Base-by-base conservation (phyloP, 768 basidiomycete species). In the Hebeloma cylindrosporum region DNA sequence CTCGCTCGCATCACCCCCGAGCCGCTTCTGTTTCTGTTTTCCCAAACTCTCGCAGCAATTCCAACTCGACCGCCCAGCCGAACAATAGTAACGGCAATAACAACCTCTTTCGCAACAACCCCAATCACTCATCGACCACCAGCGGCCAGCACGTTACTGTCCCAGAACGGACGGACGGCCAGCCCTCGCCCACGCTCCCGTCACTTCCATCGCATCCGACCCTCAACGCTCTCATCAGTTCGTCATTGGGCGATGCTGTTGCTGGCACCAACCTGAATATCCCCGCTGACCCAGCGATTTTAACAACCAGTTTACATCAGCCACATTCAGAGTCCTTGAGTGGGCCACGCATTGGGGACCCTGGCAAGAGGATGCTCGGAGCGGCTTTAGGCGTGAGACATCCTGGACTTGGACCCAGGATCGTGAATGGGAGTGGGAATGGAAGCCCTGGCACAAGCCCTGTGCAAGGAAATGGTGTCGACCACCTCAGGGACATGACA, bases 311-410 rank as follows among this genome's bases (percentile, higher is more conserved):
- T 57, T 60, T 78, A 53, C 75, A 77, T 34, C 64, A 73, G 45
- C 62, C 58, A n/a, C 56, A 54, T n/a, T n/a, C n/a, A 29, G 63
- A 64, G 31, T 41, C 59, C 7, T 45, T 60, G n/a, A 62, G 67
- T 23, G 83, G 82, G n/a, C 88, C 88, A 16, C 78, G 84, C 58
- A 90, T 93, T 55, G 90, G 90, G 26, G 88, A 93, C 64, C 87
- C 90, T 23, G 90, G 87, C 29, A 89, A 88, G 70, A 75, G 90
- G 58, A 93, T 93, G 89, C 74, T 93, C 17, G 91, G 88, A 30
- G 84, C 85, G 42, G 89, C 89, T 23, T 71, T 93, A 45, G 91
- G 90, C 33, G 77, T 92, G 48, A 77, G 89, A 66, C 88, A 90
- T 65, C 90, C 90, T 22, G 75, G 76, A 28, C 69, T 90, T 47